Base-by-base conservation (phyloP, 2,329 filamentous ascomycete genomes). In the Scopulariopsis brevicaulis region DNA sequence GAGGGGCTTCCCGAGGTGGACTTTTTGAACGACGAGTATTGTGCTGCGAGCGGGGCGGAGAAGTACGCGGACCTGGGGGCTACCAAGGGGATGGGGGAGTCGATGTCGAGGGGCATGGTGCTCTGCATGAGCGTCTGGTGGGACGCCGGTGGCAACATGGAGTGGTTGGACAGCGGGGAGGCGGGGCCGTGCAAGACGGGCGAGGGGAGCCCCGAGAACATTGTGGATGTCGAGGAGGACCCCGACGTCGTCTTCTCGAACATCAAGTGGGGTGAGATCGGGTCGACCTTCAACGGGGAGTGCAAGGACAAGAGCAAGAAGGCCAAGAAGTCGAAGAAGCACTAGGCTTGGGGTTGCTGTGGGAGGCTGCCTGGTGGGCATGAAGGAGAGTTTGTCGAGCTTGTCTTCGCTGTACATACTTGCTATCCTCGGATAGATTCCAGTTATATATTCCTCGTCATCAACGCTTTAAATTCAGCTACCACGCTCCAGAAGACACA, bases 191-290 rank as follows among this genome's bases (percentile, higher is more conserved):
- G 82, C 67, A 74, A 74, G 63, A 71, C 70, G 3, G 79, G 74
- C 0, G 77, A 80, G 63, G 82, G 81, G 0, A 71, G 74, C 59
- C 81, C 82, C 0, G 66, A 68, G 43, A 68, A 73, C 15, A 79
- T 84, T 58, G 60, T 72, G 57, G 67, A 70, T 53, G 66, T 78
- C 15, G 69, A 78, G 63, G 75, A 77, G 1, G 70, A 71, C 54
- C 76, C 81, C 0, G 71, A 71, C 15, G 78, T 84, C 4, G 75
- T 70, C 1, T 84, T 81, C 64, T 78, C 75, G 60, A 77, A 83
- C 63, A 78, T 85, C 63, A 77, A 75, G 64, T 81, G 79, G 74
- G 82, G 82, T n/a, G 79, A 84, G 62, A 78, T 85, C 63, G 79
- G 76, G 4, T 79, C 78, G 20, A 84, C 77, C 0, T 79, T 71